Percentiles rank a stretch among this genome's conserved stretches.
Evolutionary conservation across 179 eudicot species (phyloP).

Genomic region (Patellifolia procumbens): DNA sequence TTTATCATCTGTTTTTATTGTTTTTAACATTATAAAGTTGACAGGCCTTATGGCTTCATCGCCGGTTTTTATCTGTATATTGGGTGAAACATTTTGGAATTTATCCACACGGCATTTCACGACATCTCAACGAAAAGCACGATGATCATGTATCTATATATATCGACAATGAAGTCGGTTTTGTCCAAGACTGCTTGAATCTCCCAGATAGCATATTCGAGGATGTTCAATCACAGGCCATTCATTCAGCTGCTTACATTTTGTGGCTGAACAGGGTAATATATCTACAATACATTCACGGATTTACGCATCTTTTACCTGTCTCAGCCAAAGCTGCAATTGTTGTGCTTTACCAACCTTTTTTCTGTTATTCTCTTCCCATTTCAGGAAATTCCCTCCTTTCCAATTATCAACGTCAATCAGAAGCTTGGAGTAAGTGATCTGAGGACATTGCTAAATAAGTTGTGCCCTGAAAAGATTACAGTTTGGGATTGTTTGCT

Average conservation of each 20-base stretch:
- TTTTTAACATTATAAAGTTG: background rate
- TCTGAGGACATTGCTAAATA: conserved; percentile 40
- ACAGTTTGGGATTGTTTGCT: conserved; percentile 49
- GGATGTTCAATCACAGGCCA: conserved; percentile 71
- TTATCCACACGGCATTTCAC: conserved; percentile 21
- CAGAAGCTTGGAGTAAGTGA: conserved; percentile 39
- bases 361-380: background rate
- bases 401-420: conserved; percentile 30
- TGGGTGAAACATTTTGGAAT: conserved; percentile 56
- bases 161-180: conserved; percentile 43
- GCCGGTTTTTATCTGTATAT: conserved; percentile 64
- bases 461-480: conserved; percentile 64
- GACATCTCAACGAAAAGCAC: conserved; percentile 4
- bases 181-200: conserved; percentile 49
- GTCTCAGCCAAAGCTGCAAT: background rate
- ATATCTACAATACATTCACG: conserved; percentile 30
- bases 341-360: conserved; percentile 1
- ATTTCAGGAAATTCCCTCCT: conserved; percentile 47
- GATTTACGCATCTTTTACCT: background rate
- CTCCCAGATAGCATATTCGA: conserved; percentile 59
- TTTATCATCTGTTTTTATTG: too few relatives aligned
- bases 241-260: conserved; percentile 55
- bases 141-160: conserved; percentile 29
- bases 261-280: conserved; percentile 56
- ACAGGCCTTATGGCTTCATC: conserved; percentile 95